Evolutionary conservation across 176 grass and related monocot genomes (phyloP), one percentile per base, ranked within the genome.

Genomic region (Calamus simplicifolius): DNA sequence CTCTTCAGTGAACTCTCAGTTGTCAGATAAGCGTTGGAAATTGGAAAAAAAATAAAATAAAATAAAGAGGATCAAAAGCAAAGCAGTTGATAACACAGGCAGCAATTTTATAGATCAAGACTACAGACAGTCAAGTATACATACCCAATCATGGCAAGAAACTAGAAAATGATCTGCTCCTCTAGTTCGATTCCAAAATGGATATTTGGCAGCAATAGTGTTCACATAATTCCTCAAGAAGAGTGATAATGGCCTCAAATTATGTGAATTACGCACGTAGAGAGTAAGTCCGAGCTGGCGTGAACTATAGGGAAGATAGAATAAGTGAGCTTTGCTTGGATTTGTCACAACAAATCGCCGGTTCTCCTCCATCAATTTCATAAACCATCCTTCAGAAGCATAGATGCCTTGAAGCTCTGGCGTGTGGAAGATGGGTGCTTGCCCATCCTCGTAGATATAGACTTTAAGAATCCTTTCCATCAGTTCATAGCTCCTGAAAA

Each of bases 101-200:
- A 23, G 21, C 21, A 0, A 23, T 0, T 23, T 23, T 23, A 23
- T 23, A 23, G 21, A 23, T 23, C 68, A 52, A 56, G 58, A 58
- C 21, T 23, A 23, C 21, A 23, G 21, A 23, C 21, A 23, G 21
- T 23, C 21, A 23, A 23, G 21, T 23, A 23, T 23, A 68, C 52
- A 62, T 95, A 95, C 90, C 90, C 90, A 95, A 73, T 95, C 90
- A 78, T 95, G 90, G 73, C 90, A 95, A 64, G 80, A 86, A 26
- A 89, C 90, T 15, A 89, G 81, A 66, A 95, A 95, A 76, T 95
- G 90, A 77, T 95, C 86, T 6, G 80, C 73, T 50, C 90, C 90
- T 81, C 74, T 89, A 15, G 77, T 95, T 58, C 86, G n/a, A 63
- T 95, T 95, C 91, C 91, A 95, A 29, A 84, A 80, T 0, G 75